Conservation (phyloP, 208 protist species). For the Acanthamoeba healyi region DNA sequence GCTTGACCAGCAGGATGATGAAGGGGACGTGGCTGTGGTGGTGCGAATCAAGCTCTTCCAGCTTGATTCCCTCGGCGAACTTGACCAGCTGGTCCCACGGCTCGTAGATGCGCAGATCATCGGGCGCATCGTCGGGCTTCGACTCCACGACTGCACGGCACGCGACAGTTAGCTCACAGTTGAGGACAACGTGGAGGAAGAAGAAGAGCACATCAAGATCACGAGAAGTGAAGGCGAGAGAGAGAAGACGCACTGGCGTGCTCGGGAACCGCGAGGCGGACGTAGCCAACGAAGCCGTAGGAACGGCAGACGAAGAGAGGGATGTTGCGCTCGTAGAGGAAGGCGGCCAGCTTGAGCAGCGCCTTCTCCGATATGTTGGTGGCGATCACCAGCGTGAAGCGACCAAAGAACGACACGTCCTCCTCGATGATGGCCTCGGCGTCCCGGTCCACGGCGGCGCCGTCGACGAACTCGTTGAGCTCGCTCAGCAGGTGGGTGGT, state of each 20-base stretch:
- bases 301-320: slow-evolving; percentile 92
- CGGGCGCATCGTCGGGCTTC: slow-evolving; percentile 89
- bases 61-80: slow-evolving; percentile 86
- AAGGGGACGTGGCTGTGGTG: slow-evolving; percentile 94
- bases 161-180: no score
- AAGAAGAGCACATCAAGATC: no score
- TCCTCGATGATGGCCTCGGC: slow-evolving; percentile 79
- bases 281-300: slow-evolving; percentile 93
- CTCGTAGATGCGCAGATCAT: slow-evolving; percentile 93
- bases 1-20: slow-evolving; percentile 91
- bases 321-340: slow-evolving; percentile 81
- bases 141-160: slow-evolving; percentile 90
- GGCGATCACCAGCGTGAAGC: slow-evolving; percentile 90
- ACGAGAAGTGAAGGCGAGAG: no score
- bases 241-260: slow-evolving; percentile 77
- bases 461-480: slow-evolving; percentile 93
- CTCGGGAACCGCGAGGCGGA: slow-evolving; percentile 90
- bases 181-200: no score
- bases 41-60: slow-evolving; percentile 83
- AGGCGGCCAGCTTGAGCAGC: slow-evolving; percentile 79
- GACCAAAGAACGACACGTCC: slow-evolving; percentile 86
- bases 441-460: no score
- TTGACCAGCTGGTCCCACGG: slow-evolving; percentile 75
- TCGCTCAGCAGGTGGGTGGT: slow-evolving; percentile 91
- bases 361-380: slow-evolving; percentile 80